phyloP scores from a whole-genome alignment of 768 basidiomycete genomes.

The Tulasnella sp. region DNA sequence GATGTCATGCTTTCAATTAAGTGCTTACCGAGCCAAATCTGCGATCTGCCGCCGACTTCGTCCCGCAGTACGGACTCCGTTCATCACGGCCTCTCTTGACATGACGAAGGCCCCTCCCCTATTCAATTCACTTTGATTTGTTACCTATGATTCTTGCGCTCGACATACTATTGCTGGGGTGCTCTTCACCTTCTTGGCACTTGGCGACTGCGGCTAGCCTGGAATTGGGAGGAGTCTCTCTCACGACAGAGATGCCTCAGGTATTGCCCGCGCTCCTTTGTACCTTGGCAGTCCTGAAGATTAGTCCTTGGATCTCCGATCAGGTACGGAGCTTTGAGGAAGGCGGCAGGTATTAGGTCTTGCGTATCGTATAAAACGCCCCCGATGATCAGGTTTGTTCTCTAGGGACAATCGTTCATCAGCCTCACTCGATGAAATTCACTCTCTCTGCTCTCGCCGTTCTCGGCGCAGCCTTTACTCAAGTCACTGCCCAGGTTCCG shows the following conservation, averaged over 20 bases:
- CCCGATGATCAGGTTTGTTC: neutral
- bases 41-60: slow-evolving; percentile 10
- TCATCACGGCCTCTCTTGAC: slow-evolving; percentile 1
- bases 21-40: neutral
- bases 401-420: neutral
- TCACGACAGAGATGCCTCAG: neutral
- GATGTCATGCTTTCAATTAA: neutral
- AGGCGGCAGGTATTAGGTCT: neutral
- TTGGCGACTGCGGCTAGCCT: neutral
- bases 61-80: slow-evolving; percentile 3
- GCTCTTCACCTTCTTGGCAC: neutral
- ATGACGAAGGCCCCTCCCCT: neutral
- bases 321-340: neutral
- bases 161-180: neutral
- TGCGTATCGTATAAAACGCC: neutral
- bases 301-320: neutral
- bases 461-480: neutral
- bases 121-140: neutral
- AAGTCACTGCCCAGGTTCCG: neutral
- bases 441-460: slow-evolving; percentile 14
- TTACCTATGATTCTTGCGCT: neutral
- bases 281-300: slow-evolving; percentile 8
- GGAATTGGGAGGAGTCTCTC: neutral
- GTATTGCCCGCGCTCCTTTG: neutral
- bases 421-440: neutral